These are phyloP conservation scores for Dothistroma pini DNA, from an alignment of 2,329 filamentous ascomycete genomes.

Conservation along the genomic window DNA sequence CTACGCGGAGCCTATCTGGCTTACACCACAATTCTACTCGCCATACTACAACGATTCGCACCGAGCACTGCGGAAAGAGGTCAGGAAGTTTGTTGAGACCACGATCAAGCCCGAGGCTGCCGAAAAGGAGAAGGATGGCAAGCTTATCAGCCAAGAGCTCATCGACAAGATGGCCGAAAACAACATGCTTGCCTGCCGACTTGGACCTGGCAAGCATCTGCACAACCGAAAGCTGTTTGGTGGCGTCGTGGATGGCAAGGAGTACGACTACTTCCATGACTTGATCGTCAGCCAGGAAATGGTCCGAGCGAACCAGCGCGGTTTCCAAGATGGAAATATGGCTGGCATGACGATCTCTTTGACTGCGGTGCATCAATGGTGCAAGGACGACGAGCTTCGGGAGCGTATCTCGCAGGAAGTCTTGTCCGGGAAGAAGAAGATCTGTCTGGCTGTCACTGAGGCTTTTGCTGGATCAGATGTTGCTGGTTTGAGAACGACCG, in stretches of 20 bases:
- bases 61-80: constrained; percentile 61
- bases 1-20: constrained; percentile 82
- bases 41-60: constrained; percentile 81
- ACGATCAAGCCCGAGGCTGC: constrained; percentile 71
- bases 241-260: constrained; percentile 69
- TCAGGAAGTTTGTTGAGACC: constrained; percentile 68
- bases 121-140: constrained; percentile 70
- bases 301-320: constrained; percentile 67
- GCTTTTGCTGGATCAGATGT: constrained; percentile 84
- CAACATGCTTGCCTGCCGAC: constrained; percentile 73
- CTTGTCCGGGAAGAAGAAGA: constrained; percentile 78
- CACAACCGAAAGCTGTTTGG: constrained; percentile 65
- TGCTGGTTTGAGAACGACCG: constrained; percentile 73
- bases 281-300: constrained; percentile 72
- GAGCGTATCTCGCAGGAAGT: constrained; percentile 67
- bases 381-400: constrained; percentile 63
- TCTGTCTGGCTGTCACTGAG: constrained; percentile 83
- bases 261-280: constrained; percentile 87
- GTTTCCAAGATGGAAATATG: constrained; percentile 84
- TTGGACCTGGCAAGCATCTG: constrained; percentile 79
- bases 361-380: constrained; percentile 76
- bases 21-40: constrained; percentile 69
- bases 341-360: constrained; percentile 81
- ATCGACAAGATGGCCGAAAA: constrained; percentile 74
- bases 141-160: constrained; percentile 64